Base-by-base conservation (phyloP, 2,329 filamentous ascomycete genomes). In the Simplicillium sp. region DNA sequence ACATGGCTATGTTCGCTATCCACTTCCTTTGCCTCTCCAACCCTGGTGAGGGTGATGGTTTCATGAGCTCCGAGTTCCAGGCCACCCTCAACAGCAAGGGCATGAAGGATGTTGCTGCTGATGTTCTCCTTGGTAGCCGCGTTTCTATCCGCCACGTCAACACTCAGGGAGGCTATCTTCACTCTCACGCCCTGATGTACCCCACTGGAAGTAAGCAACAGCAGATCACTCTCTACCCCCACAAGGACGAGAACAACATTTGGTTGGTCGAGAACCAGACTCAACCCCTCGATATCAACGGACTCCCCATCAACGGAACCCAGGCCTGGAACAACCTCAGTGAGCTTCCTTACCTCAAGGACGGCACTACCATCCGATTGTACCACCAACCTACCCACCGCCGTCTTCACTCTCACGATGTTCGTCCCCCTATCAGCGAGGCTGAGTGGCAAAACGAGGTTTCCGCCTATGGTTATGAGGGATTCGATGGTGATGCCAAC, bases 51-150 rank as follows among this genome's bases (percentile, higher is more conserved):
- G 92, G 92, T 41, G 92, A 98, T 62, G 92, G 92, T 41, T 98
- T 98, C 71, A 98, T 98, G 92, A 96, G 89, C 58, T 95, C 90
- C 41, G 92, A 98, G 59, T 98, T 98, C 71, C 92, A 98, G 67
- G 85, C 92, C 28, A 97, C 92, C 2, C 72, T 98, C 50, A 98
- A 97, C 68, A 89, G 81, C 55, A 98, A 97, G 71, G 82, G 78
- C 40, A 98, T 98, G 92, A 82, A 87, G 58, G 88, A 94, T 62
- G 88, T 94, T 5, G 84, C 92, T 2, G 92, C 86, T 25, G 89
- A 98, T 64, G 84, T 98, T 44, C 82, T 84, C 20, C 83, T 92
- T 54, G 92, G 92, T 44, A 94, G 88, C 59, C 79, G 85, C 48
- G 75, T 98, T 54, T 81, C 73, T 48, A 75, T 98, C 52, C 85